phyloP scores from a whole-genome alignment of 2,329 filamentous ascomycete species.

The Fusarium verrucosum region DNA sequence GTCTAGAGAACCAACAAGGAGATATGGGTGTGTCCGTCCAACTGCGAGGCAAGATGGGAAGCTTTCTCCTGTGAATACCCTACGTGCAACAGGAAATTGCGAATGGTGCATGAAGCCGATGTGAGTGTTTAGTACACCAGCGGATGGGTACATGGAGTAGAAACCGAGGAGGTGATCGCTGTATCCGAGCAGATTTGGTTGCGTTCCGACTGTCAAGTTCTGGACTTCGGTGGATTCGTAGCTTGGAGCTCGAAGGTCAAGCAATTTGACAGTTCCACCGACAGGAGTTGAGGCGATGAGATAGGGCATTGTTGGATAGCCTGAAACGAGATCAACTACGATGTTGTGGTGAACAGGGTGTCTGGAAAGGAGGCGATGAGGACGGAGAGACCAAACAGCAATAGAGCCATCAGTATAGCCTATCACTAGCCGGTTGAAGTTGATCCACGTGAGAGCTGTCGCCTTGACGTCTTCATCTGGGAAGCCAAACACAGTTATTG shows the following conservation, averaged over 20 bases:
- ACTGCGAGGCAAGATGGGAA: constrained; percentile 61
- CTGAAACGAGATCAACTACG: constrained; percentile 64
- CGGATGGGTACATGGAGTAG: constrained; percentile 61
- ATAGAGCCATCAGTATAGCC: constrained; percentile 67
- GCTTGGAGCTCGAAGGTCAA: constrained; percentile 63
- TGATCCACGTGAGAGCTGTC: constrained; percentile 65
- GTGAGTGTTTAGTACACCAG: constrained; percentile 62
- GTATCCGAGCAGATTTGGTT: constrained; percentile 64
- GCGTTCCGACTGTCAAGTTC: constrained; percentile 60
- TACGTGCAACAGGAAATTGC: constrained; percentile 62
- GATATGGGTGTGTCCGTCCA: constrained; percentile 62
- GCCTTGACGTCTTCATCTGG: constrained; percentile 59
- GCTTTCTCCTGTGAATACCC: constrained; percentile 61
- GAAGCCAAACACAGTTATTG: constrained; percentile 57
- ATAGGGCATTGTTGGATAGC: constrained; percentile 65
- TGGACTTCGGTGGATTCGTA: constrained; percentile 64
- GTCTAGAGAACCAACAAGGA: constrained; percentile 63
- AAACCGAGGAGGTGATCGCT: constrained; percentile 66
- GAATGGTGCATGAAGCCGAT: constrained; percentile 63
- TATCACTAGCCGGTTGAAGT: constrained; percentile 63
- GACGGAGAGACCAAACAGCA: constrained; percentile 65
- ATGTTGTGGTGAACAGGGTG: constrained; percentile 63
- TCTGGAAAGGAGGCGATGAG: constrained; percentile 59
- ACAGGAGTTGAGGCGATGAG: constrained; percentile 64
- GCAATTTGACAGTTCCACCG: constrained; percentile 62